These are phyloP conservation scores for Pseudogymnoascus sp. DNA, from an alignment of 2,329 filamentous ascomycete genomes.

Conservation along the genomic window DNA sequence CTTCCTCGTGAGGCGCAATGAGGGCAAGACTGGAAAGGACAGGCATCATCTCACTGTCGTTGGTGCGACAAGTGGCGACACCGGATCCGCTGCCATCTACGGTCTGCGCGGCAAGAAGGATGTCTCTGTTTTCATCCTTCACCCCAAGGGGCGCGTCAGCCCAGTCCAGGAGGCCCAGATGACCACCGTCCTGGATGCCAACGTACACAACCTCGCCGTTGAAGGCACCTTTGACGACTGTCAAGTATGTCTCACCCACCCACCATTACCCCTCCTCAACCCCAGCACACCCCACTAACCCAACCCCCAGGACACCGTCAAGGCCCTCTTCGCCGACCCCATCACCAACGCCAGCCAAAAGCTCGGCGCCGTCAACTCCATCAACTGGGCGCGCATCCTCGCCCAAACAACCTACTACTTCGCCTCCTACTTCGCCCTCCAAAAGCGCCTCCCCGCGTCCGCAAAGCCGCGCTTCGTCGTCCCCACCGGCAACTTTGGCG, in stretches of 20 bases:
- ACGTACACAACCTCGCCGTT: conserved; percentile 87
- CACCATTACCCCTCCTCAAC: not conserved
- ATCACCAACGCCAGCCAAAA: conserved; percentile 75
- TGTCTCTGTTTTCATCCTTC: conserved; percentile 89
- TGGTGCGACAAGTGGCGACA: conserved; percentile 80
- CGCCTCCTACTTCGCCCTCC: conserved; percentile 80
- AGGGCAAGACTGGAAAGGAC: conserved; percentile 53
- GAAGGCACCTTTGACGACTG: conserved; percentile 93
- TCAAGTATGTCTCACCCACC: conserved; percentile 45
- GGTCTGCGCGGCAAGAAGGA: conserved; percentile 93
- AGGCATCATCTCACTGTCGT: conserved; percentile 75
- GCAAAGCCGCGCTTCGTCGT: conserved; percentile 74
- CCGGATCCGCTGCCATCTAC: conserved; percentile 92
- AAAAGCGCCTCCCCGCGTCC: conserved; percentile 42
- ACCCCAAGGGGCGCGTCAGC: conserved; percentile 82
- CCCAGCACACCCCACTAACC: conserved; percentile 11
- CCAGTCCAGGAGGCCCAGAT: conserved; percentile 94
- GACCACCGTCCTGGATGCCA: conserved; percentile 84
- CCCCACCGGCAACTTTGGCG: conserved; percentile 93
- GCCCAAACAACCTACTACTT: conserved; percentile 98
- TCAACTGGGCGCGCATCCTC: conserved; percentile 92
- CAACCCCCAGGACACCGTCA: conserved; percentile 66
- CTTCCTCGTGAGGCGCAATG: conserved; percentile 66
- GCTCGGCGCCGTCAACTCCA: conserved; percentile 89
- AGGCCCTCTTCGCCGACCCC: conserved; percentile 79